Evolutionary conservation across 495 filamentous ascomycete genomes (phyloP).

Genomic region (Podospora tetraspora): DNA sequence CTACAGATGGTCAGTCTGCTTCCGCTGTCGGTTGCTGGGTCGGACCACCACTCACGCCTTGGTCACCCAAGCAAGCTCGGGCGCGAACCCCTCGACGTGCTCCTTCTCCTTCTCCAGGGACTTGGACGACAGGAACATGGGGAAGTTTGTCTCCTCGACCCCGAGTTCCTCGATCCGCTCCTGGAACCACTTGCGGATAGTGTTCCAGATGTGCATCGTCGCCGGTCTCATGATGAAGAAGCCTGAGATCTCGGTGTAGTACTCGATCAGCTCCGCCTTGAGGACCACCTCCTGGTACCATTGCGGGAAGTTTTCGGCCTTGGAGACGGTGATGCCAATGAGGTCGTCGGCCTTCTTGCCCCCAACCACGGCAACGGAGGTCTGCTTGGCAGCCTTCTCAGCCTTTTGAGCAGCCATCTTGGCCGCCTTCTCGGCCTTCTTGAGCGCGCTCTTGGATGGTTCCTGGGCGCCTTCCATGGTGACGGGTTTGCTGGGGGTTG

Average conservation of each 20-base stretch:
- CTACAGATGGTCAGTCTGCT: slow-evolving; percentile 30
- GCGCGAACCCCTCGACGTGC: slow-evolving; percentile 95
- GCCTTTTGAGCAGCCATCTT: slow-evolving; percentile 63
- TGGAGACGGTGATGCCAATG: slow-evolving; percentile 80
- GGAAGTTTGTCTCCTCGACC: slow-evolving; percentile 93
- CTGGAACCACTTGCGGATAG: slow-evolving; percentile 87
- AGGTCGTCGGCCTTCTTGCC: slow-evolving; percentile 55
- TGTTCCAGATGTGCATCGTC: slow-evolving; percentile 88
- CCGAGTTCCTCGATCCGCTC: slow-evolving; percentile 77
- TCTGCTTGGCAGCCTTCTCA: slow-evolving; percentile 58
- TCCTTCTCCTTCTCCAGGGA: slow-evolving; percentile 92
- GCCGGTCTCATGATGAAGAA: slow-evolving; percentile 90
- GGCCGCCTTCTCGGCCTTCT: slow-evolving; percentile 64
- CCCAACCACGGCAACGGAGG: slow-evolving; percentile 40
- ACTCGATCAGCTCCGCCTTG: slow-evolving; percentile 89
- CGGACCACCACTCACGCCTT: slow-evolving; percentile 61
- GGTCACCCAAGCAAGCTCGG: slow-evolving; percentile 98
- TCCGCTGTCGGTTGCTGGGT: neutral
- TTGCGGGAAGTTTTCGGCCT: slow-evolving; percentile 78
- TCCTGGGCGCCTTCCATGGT: slow-evolving; percentile 45
- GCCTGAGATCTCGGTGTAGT: slow-evolving; percentile 70
- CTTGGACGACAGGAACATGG: slow-evolving; percentile 86
- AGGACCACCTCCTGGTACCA: slow-evolving; percentile 97
- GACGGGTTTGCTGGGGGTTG: slow-evolving; percentile 5
- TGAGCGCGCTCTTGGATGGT: slow-evolving; percentile 63